These are phyloP conservation scores for Neurospora africana DNA, from an alignment of 495 filamentous ascomycete genomes.

Conservation along the genomic window DNA sequence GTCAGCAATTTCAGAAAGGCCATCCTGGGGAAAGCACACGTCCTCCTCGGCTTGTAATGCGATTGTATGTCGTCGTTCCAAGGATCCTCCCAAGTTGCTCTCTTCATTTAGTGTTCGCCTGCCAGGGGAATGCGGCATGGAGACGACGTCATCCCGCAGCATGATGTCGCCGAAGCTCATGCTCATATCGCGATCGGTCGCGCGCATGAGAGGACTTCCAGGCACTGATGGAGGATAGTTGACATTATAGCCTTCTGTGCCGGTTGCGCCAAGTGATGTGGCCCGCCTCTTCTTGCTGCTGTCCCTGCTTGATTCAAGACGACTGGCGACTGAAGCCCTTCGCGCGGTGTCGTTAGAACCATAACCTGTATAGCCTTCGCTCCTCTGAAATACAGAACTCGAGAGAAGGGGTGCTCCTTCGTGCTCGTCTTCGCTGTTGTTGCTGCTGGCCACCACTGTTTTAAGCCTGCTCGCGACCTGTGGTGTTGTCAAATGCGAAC, in stretches of 20 bases:
- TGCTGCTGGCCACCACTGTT: constrained; percentile 19
- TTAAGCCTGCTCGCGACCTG: constrained; percentile 25
- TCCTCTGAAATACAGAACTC: constrained; percentile 20
- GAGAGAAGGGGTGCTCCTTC: constrained; percentile 53
- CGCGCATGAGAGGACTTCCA: constrained; percentile 54
- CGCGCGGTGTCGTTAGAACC: constrained; percentile 24
- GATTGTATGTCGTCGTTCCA: constrained; percentile 38
- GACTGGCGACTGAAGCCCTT: constrained; percentile 19
- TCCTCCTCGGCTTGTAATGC: constrained; percentile 61
- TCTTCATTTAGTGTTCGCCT: constrained; percentile 23
- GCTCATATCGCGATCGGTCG: constrained; percentile 28
- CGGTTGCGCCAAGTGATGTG: constrained; percentile 23
- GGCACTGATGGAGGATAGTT: constrained; percentile 97
- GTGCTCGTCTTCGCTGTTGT: constrained; percentile 34
- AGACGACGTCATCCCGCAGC: constrained; percentile 48
- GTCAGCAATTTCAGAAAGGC: constrained; percentile 65
- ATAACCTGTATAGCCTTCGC: constrained; percentile 25
- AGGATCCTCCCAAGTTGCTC: constrained; percentile 21
- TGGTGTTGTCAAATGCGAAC: constrained; percentile 23
- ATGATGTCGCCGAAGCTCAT: constrained; percentile 74
- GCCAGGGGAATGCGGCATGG: constrained; percentile 19
- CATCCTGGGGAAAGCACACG: constrained; percentile 83
- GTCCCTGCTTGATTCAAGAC: constrained; percentile 31
- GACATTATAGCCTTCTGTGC: constrained; percentile 55
- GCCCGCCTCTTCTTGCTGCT: constrained; percentile 25